Percentiles rank a stretch among this genome's conserved stretches.
Conservation (phyloP, 306 rosid species). For the Crotalaria pallida region DNA sequence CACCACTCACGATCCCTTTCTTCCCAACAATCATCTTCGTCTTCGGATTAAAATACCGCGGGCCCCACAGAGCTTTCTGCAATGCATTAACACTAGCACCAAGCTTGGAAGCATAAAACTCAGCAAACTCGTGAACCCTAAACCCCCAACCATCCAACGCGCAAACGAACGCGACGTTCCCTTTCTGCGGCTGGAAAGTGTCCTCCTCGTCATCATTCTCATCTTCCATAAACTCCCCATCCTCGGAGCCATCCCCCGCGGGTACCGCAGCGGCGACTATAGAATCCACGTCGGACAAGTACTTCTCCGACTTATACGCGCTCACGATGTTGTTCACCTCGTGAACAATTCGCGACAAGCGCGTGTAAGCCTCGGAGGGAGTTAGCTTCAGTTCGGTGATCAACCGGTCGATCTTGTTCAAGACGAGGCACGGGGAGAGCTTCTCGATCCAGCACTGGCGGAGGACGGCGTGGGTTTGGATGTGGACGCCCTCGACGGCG, state of each 20-base stretch:
- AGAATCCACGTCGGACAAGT: slow-evolving; percentile 69
- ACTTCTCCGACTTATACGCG: slow-evolving; percentile 67
- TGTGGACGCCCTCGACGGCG: slow-evolving; percentile 90
- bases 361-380: slow-evolving; percentile 68
- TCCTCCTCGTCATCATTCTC: slow-evolving; percentile 73
- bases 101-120: slow-evolving; percentile 58
- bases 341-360: slow-evolving; percentile 59
- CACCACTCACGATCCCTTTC: slow-evolving; percentile 42
- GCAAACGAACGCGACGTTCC: slow-evolving; percentile 79
- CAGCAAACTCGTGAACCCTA: slow-evolving; percentile 60
- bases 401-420: slow-evolving; percentile 81
- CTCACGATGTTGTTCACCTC: slow-evolving; percentile 89
- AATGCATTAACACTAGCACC: slow-evolving; percentile 59
- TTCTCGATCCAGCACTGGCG: slow-evolving; percentile 93
- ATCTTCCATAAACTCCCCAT: slow-evolving; percentile 9
- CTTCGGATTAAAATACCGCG: slow-evolving; percentile 50
- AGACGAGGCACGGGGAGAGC: slow-evolving; percentile 74
- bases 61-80: slow-evolving; percentile 75
- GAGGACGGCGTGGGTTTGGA: slow-evolving; percentile 84
- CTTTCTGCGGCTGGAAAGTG: slow-evolving; percentile 77
- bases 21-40: slow-evolving; percentile 78
- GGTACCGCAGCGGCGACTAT: slow-evolving; percentile 46
- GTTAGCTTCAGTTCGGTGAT: slow-evolving; percentile 61
- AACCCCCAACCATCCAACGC: slow-evolving; percentile 96
- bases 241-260: neutral